Conservation (phyloP, 352 stramenopile species). For the Globisporangium irregulare region DNA sequence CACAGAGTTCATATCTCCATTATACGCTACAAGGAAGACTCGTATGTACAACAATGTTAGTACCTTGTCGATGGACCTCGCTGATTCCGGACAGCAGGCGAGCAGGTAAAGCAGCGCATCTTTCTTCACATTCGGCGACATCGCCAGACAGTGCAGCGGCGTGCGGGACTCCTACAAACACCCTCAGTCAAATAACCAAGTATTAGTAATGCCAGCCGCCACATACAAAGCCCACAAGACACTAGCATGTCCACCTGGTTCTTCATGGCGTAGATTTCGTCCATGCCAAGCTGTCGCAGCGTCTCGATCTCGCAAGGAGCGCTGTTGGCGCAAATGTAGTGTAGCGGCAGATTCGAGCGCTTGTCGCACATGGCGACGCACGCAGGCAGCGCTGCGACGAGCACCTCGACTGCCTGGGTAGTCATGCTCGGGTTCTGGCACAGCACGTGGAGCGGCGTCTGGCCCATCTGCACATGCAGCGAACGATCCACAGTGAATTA, state of each 20-base stretch:
- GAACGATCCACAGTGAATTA: no score
- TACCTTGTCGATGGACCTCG: constrained; percentile 37
- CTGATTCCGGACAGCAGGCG: constrained; percentile 27
- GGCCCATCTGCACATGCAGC: constrained; percentile 21
- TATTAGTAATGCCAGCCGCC: neutral
- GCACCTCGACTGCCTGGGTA: constrained; percentile 29
- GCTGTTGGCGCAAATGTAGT: constrained; percentile 54
- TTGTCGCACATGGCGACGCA: constrained; percentile 40
- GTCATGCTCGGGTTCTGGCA: constrained; percentile 48
- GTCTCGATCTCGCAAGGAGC: constrained; percentile 28
- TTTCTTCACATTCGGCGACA: constrained; percentile 25
- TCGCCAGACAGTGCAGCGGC: constrained; percentile 45
- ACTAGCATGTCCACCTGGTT: constrained; percentile 29
- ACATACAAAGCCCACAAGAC: no score
- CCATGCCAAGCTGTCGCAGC: constrained; percentile 31
- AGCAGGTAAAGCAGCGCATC: constrained; percentile 38
- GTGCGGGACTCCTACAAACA: constrained; percentile 31
- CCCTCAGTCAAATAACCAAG: neutral
- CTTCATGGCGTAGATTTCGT: constrained; percentile 31
- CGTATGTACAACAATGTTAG: neutral
- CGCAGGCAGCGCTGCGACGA: constrained; percentile 33
- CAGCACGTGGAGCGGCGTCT: constrained; percentile 54
- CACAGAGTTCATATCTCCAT: constrained; percentile 5
- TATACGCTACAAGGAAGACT: neutral
- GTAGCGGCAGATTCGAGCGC: constrained; percentile 39